Evolutionary conservation across 352 stramenopile genomes (phyloP).

Genomic region (Pythium aquatile): DNA sequence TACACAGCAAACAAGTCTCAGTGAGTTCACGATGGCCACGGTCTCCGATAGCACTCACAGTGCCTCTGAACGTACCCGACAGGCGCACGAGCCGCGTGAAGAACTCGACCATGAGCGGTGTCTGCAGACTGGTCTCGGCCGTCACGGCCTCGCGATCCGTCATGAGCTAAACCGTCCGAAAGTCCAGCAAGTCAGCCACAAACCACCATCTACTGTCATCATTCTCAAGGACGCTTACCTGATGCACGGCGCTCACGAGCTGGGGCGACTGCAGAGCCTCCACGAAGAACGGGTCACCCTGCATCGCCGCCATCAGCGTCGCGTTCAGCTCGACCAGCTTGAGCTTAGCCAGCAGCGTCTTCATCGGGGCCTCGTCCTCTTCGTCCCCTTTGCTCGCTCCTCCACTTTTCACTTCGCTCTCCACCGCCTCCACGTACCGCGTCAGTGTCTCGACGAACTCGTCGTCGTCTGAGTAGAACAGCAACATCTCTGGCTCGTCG

Average conservation of each 20-base stretch:
- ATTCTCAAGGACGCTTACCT: conserved; percentile 32
- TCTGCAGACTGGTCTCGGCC: conserved; percentile 28
- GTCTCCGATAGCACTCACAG: neutral
- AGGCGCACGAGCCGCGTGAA: conserved; percentile 65
- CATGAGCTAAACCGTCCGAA: conserved; percentile 40
- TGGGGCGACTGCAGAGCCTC: conserved; percentile 45
- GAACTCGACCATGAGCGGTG: conserved; percentile 45
- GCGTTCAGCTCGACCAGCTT: conserved; percentile 45
- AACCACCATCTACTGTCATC: neutral
- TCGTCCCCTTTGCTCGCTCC: neutral
- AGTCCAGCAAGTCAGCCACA: neutral
- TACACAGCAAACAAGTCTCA: neutral
- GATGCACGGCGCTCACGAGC: conserved; percentile 60
- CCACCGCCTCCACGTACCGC: conserved; percentile 33
- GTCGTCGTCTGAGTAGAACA: conserved; percentile 62
- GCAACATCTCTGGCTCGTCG: conserved; percentile 62
- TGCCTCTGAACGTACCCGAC: conserved; percentile 36
- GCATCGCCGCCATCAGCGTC: conserved; percentile 59
- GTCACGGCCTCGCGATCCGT: conserved; percentile 40
- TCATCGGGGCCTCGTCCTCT: neutral
- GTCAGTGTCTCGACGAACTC: conserved; percentile 37
- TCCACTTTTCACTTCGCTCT: neutral
- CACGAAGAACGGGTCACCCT: conserved; percentile 53
- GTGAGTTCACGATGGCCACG: neutral
- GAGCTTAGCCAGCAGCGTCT: conserved; percentile 39